A percentile compares a stretch with the other conserved stretches of the same genome.
Conservation (phyloP, 768 basidiomycete species). For the Suillus cothurnatus region DNA sequence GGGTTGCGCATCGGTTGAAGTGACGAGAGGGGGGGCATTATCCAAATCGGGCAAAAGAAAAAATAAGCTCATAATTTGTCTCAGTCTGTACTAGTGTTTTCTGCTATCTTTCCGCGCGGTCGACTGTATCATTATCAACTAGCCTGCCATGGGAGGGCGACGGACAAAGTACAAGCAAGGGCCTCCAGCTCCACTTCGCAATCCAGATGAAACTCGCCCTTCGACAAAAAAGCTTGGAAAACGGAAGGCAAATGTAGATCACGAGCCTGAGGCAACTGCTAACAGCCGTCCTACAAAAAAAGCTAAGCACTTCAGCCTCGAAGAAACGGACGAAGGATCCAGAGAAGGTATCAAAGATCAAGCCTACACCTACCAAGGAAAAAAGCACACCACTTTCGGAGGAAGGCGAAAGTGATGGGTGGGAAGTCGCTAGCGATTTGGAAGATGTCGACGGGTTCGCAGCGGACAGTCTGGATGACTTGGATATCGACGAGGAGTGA, state of each 20-base stretch:
- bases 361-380: constrained; percentile 51
- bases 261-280: constrained; percentile 25
- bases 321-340: constrained; percentile 12
- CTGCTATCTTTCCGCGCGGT: background rate
- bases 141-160: constrained; percentile 73
- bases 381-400: constrained; percentile 36
- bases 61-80: constrained; percentile 14
- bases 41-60: constrained; percentile 29
- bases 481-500: constrained; percentile 49
- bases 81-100: background rate
- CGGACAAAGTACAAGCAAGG: constrained; percentile 85
- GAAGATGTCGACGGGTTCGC: constrained; percentile 34
- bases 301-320: constrained; percentile 23
- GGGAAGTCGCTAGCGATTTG: constrained; percentile 45
- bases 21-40: constrained; percentile 14
- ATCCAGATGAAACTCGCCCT: constrained; percentile 36
- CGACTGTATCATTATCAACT: constrained; percentile 17
- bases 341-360: constrained; percentile 37
- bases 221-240: constrained; percentile 68
- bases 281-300: constrained; percentile 38
- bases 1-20: constrained; percentile 79
- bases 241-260: constrained; percentile 60
- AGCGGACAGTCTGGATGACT: constrained; percentile 51
- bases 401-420: constrained; percentile 22
- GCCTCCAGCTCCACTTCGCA: constrained; percentile 59